phyloP scores from a whole-genome alignment of 257 asterid genomes.

The Nicotiana benthamiana region DNA sequence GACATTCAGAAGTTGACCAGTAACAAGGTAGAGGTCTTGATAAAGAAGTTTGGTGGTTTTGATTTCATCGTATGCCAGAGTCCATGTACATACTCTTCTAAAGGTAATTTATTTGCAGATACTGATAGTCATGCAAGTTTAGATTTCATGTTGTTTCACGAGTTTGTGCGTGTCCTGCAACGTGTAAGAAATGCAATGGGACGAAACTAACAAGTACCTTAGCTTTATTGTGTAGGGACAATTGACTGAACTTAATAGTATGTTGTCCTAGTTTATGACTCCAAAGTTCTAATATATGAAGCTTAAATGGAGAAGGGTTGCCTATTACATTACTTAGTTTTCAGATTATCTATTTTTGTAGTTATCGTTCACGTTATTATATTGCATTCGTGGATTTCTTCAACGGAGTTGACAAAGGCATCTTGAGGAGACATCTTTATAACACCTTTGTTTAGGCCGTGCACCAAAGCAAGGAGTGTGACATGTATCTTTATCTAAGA shows the following conservation, averaged over 20 bases:
- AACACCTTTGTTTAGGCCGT: too few relatives aligned
- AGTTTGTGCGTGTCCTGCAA: slow-evolving; percentile 63
- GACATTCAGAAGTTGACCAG: slow-evolving; percentile 33
- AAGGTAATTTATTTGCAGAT: slow-evolving; percentile 12
- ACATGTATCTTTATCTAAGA: too few relatives aligned
- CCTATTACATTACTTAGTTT: not conserved
- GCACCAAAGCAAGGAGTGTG: too few relatives aligned
- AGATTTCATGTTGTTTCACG: slow-evolving; percentile 55
- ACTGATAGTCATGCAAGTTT: slow-evolving; percentile 25
- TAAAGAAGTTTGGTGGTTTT: slow-evolving; percentile 40
- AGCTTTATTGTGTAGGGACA: not conserved
- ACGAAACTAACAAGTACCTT: slow-evolving; percentile 16
- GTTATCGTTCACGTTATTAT: not conserved
- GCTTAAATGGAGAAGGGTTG: not conserved
- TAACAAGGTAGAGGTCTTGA: slow-evolving; percentile 42
- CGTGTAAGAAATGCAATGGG: slow-evolving; percentile 48
- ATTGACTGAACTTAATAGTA: not conserved
- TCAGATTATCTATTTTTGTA: not conserved
- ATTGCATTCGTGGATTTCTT: not conserved
- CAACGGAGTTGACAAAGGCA: not conserved
- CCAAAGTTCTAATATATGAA: not conserved
- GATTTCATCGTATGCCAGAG: slow-evolving; percentile 70
- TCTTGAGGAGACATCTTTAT: too few relatives aligned
- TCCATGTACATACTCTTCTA: slow-evolving; percentile 18
- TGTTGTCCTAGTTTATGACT: not conserved